phyloP scores from a whole-genome alignment of 139 green algal genomes.

The Marvania coccoides region DNA sequence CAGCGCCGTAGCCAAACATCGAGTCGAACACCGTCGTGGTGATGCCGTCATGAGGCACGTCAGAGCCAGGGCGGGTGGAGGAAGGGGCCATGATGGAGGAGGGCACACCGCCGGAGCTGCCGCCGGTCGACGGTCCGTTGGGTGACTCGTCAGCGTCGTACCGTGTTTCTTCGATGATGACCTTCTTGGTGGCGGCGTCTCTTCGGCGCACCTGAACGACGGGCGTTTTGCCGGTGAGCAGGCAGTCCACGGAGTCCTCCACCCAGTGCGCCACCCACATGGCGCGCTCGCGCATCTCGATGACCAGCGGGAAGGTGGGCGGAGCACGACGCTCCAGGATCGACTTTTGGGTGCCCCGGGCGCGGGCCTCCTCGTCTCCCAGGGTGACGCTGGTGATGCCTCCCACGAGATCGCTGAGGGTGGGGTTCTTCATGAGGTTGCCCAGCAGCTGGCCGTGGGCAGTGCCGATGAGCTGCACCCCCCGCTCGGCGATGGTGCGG shows the following conservation, averaged over 20 bases:
- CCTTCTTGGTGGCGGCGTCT: conserved; percentile 17
- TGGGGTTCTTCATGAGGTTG: conserved; percentile 97
- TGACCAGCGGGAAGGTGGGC: conserved; percentile 88
- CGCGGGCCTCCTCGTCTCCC: conserved; percentile 81
- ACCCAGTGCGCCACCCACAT: conserved; percentile 83
- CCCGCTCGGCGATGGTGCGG: conserved; percentile 93
- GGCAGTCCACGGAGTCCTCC: conserved; percentile 72
- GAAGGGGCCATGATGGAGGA: background rate
- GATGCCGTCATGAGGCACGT: conserved; percentile 6
- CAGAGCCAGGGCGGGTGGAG: background rate
- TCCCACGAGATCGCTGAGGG: conserved; percentile 71
- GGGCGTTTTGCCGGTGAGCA: conserved; percentile 65
- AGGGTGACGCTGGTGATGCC: conserved; percentile 62
- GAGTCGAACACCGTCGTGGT: conserved; percentile 28
- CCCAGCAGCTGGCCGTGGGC: conserved; percentile 93
- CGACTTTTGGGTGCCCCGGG: conserved; percentile 88
- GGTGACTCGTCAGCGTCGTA: conserved; percentile 23
- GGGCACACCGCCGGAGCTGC: no score
- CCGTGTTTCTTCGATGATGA: conserved; percentile 21
- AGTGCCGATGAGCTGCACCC: conserved; percentile 91
- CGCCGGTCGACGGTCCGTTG: background rate
- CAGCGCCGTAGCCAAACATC: conserved; percentile 29
- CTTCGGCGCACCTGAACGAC: conserved; percentile 64
- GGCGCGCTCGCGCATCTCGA: conserved; percentile 90
- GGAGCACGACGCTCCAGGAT: conserved; percentile 87